Evolutionary conservation across 1,139 yeast species (phyloP), one percentile per base, ranked within the genome.

Genomic region (Pichia sp.): DNA sequence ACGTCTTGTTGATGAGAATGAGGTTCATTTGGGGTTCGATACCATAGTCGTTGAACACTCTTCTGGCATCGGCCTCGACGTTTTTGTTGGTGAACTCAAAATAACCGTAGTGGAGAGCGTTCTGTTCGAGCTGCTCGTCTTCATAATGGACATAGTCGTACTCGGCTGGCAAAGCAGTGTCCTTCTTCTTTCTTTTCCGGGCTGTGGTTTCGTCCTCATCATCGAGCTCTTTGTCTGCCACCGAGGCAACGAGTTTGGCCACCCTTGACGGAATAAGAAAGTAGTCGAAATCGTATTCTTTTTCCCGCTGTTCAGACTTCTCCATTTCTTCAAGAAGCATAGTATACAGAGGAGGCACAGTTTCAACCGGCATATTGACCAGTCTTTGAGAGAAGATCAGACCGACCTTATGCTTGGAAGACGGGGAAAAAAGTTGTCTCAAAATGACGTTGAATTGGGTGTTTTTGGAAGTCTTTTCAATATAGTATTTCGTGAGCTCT

Each of bases 361-460:
- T 89, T 70, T 95, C 97, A 29, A 90, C 90, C 1, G 99, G 99
- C 97, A 95, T 93, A 67, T 95, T 95, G 61, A 95, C 86, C 69
- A 95, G 76, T 64, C 99, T 77, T 71, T 93, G 98, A 67, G 95
- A 84, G 47, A 93, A 67, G 10, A 95, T 74, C 57, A 90, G 73
- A 0, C 96, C 96, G 6, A 88, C 80, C 59, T 75, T 81, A 57
- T 78, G 75, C 55, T 80, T 75, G 2, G 81, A 75, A 5, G 64
- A 62, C 6, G 71, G 66, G 1, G 70, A 61, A 31, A 84, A 70
- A 41, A 90, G 71, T 59, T 86, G 85, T 58, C 85, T 79, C 63
- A 93, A 75, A 47, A 81, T 76, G 50, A 85, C 71, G 64, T 86
- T 81, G 67, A 90, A 79, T 61, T 84, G 89, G 2, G 85, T 68